Conservation (phyloP, 148 eudicot species). For the Polygonum maritimum region DNA sequence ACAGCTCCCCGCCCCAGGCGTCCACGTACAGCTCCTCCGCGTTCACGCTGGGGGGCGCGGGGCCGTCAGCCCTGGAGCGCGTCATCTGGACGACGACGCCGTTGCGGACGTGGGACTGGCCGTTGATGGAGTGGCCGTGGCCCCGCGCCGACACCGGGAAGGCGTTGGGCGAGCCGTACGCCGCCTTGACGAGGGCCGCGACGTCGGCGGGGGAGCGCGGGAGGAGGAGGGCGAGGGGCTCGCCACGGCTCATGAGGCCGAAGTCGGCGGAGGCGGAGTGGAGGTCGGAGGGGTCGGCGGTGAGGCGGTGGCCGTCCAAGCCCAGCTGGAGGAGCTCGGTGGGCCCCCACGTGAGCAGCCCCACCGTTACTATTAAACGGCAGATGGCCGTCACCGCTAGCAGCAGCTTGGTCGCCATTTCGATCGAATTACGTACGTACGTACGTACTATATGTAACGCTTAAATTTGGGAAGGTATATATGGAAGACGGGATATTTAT, state of each 20-base stretch:
- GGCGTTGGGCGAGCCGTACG: slow-evolving; percentile 33
- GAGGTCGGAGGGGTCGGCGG: slow-evolving; percentile 28
- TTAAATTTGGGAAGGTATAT: too few relatives aligned
- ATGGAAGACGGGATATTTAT: too few relatives aligned
- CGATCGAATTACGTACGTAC: too few relatives aligned
- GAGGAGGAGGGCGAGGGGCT: slow-evolving; percentile 50
- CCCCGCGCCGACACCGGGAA: slow-evolving; percentile 74
- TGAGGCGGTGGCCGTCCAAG: slow-evolving; percentile 23
- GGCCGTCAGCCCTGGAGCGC: not conserved
- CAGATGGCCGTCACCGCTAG: slow-evolving; percentile 35
- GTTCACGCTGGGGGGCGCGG: slow-evolving; percentile 1
- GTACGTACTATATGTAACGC: too few relatives aligned
- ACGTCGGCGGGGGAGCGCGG: slow-evolving; percentile 54
- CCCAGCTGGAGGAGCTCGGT: slow-evolving; percentile 29
- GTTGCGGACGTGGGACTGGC: slow-evolving; percentile 46
- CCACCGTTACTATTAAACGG: slow-evolving; percentile 48
- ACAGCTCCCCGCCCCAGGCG: slow-evolving; percentile 90
- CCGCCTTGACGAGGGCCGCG: slow-evolving; percentile 29
- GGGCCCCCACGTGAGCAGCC: slow-evolving; percentile 48
- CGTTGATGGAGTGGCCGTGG: slow-evolving; percentile 86
- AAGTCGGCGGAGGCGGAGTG: slow-evolving; percentile 57
- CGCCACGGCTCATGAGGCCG: slow-evolving; percentile 33
- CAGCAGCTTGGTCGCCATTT: slow-evolving; percentile 44
- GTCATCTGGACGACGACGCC: slow-evolving; percentile 74
- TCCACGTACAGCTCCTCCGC: slow-evolving; percentile 46